Evolutionary conservation across 305 asterid genomes (phyloP).

Genomic region (Fraxinus ornus): DNA sequence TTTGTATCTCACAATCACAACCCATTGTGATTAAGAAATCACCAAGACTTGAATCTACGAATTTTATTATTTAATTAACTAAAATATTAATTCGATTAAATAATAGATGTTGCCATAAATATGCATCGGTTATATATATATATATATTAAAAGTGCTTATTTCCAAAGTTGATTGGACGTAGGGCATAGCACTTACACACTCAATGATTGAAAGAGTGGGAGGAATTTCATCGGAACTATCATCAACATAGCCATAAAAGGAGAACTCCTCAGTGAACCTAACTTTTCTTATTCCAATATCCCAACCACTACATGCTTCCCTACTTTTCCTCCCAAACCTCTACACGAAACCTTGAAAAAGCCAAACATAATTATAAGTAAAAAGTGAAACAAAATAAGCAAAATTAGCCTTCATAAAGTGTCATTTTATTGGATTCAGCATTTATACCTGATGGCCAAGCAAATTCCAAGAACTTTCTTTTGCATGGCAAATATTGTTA

Average conservation of each 20-base stretch:
- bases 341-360: constrained; percentile 51
- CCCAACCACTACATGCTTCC: constrained; percentile 66
- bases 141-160: no score
- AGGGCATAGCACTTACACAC: no score
- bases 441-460: constrained; percentile 74
- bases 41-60: no score
- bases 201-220: constrained; percentile 47
- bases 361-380: neutral
- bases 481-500: constrained; percentile 52
- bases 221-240: constrained; percentile 37
- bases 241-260: constrained; percentile 28
- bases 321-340: constrained; percentile 76
- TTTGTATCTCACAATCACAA: no score
- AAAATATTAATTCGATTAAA: no score
- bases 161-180: no score
- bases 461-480: constrained; percentile 80
- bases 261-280: constrained; percentile 41
- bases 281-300: constrained; percentile 65
- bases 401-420: neutral
- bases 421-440: neutral
- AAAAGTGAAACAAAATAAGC: neutral
- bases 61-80: no score
- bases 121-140: no score
- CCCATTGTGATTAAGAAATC: no score
- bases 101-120: no score